These are phyloP conservation scores for Monilinia laxa DNA, from an alignment of 2,329 filamentous ascomycete genomes.

Conservation along the genomic window DNA sequence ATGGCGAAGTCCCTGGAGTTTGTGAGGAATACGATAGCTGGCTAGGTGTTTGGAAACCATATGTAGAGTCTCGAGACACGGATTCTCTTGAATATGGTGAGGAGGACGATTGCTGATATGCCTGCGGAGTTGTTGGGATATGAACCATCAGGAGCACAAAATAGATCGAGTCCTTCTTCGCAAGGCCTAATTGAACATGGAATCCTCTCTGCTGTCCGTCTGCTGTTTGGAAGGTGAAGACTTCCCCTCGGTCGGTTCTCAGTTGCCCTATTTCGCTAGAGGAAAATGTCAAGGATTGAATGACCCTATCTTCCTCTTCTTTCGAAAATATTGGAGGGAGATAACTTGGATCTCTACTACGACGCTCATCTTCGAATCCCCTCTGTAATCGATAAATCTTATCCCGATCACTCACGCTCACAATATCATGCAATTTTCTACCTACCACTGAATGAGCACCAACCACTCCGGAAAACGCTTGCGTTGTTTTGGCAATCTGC, in stretches of 20 bases:
- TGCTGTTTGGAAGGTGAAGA: slow-evolving; percentile 52
- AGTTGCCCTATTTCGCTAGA: slow-evolving; percentile 54
- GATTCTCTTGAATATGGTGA: slow-evolving; percentile 37
- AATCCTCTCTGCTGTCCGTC: slow-evolving; percentile 54
- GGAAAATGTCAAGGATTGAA: slow-evolving; percentile 55
- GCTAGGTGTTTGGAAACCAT: slow-evolving; percentile 36
- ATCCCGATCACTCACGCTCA: slow-evolving; percentile 52
- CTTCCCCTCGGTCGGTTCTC: slow-evolving; percentile 54
- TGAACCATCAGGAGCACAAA: slow-evolving; percentile 53
- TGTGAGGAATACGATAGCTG: slow-evolving; percentile 32
- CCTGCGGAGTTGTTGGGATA: slow-evolving; percentile 33
- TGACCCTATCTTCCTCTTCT: slow-evolving; percentile 54
- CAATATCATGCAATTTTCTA: slow-evolving; percentile 55
- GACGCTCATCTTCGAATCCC: slow-evolving; percentile 55
- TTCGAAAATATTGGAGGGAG: slow-evolving; percentile 61
- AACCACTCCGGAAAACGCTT: slow-evolving; percentile 55
- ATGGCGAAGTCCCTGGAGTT: slow-evolving; percentile 32
- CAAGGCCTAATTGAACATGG: slow-evolving; percentile 55
- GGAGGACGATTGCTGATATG: slow-evolving; percentile 32
- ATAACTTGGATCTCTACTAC: slow-evolving; percentile 58
- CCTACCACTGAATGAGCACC: slow-evolving; percentile 50
- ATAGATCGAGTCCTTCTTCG: slow-evolving; percentile 61
- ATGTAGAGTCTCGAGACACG: slow-evolving; percentile 37
- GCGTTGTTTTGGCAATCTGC: slow-evolving; percentile 57
- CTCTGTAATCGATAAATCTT: slow-evolving; percentile 52